Base-by-base conservation (phyloP, 345 rosid genomes). In the Viola odorata region DNA sequence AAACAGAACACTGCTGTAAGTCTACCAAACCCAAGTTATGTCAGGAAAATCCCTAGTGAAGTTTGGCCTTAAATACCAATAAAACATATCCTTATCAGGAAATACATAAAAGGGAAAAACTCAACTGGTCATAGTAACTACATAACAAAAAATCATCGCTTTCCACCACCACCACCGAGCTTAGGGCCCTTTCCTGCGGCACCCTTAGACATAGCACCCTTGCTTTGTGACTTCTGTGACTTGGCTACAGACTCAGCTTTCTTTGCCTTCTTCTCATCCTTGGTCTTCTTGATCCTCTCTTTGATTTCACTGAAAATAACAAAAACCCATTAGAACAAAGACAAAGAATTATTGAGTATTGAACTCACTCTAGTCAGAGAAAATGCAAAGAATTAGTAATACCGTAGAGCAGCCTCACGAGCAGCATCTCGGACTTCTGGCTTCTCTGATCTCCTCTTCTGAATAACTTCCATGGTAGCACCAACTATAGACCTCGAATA, bases 211-310 rank as follows among this genome's bases (percentile, higher is more conserved):
- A 71, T 12, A 45, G 57, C 69, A 15, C 85, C 69, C 77, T 84
- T 88, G 45, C 64, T 49, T 49, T 72, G 81, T 1, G 79, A 49
- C 77, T 86, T 88, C 45, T 82, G 85, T 57, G 80, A 73, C 80
- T 84, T 86, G 0, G 85, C 69, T n/a, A 53, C 62, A 55, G 73
- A 51, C 75, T 89, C 91, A 0, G 85, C 92, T 65, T 88, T 88
- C 83, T 88, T 88, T 1, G 90, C 92, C 80, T 81, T 86, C 80
- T 86, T 89, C 69, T 89, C 92, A 44, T 89, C 96, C 78, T 84
- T 84, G 0, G 88, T 89, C 71, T 86, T 86, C 88, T 82, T 88
- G 69, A 84, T 82, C 72, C 92, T 82, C 75, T 88, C 90, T 78
- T 88, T 86, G 11, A 88, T 86, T 63, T 88, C 96, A 71, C 92